These are phyloP conservation scores for Arabis hirsuta DNA, from an alignment of 345 rosid species.

Conservation along the genomic window DNA sequence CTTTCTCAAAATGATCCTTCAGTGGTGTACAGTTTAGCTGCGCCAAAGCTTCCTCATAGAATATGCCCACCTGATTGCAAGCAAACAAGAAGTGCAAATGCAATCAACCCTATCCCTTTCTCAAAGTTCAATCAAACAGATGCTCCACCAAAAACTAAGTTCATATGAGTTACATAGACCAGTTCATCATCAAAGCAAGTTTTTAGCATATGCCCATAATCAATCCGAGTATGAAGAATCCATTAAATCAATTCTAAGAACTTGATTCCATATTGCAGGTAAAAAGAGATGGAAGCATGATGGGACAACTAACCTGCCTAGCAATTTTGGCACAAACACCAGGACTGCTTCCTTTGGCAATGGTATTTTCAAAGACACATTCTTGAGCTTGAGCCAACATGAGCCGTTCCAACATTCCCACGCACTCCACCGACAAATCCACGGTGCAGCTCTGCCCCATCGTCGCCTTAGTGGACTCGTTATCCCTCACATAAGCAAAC, in stretches of 20 bases:
- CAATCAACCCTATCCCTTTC: background rate
- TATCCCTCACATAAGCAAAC: constrained; percentile 73
- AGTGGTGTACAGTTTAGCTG: constrained; percentile 69
- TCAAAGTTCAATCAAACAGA: constrained; percentile 6
- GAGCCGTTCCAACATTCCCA: constrained; percentile 88
- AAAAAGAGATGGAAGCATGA: background rate
- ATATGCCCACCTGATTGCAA: constrained; percentile 74
- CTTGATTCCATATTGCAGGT: constrained; percentile 5
- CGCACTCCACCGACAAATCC: constrained; percentile 87
- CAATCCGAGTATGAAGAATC: constrained; percentile 7
- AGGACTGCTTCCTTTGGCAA: constrained; percentile 95
- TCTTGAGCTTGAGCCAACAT: constrained; percentile 99
- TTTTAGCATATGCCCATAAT: background rate
- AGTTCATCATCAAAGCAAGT: background rate
- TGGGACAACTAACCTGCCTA: constrained; percentile 66
- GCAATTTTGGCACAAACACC: constrained; percentile 95
- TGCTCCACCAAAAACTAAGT: constrained; percentile 1
- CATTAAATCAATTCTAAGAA: constrained; percentile 6
- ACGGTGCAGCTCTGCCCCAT: constrained; percentile 77
- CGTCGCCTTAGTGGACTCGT: constrained; percentile 74
- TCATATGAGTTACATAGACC: no score
- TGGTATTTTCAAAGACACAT: constrained; percentile 93
- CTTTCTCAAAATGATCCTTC: constrained; percentile 95
- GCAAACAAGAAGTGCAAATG: constrained; percentile 6
- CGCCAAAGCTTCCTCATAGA: constrained; percentile 91